Base-by-base conservation (phyloP, 164 flowering plant species). In the Chimonanthus salicifolius region DNA sequence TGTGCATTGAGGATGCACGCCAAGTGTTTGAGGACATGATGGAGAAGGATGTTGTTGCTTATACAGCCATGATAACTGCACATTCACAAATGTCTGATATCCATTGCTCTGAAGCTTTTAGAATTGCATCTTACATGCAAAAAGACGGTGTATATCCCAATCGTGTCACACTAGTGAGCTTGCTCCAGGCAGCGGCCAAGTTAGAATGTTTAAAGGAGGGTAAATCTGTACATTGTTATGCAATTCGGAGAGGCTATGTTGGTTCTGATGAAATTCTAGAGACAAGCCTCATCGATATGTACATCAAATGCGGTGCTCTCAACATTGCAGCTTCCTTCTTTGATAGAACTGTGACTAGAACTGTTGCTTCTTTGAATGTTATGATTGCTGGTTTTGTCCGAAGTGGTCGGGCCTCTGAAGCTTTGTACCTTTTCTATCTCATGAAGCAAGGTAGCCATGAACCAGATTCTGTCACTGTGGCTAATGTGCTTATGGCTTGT, bases 111-210 rank as follows among this genome's bases (percentile, higher is more conserved):
- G 78, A 77, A 60, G 86, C 88, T 72, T 88, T 84, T 66, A 18
- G 64, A 64, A 64, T 85, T 74, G 84, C 73, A 47, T 15, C 67
- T 6, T 11, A 64, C 47, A 86, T 88, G 92, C 86, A 77, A 75
- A 72, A 62, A 72, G 80, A 81, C 16, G 74, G 76, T 6, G 16
- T 87, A n/a, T 78, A 78, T 68, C 90, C 92, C 49, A 87, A 88
- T 71, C 72, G 90, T 67, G 90, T 88, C 48, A 87, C 92, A 8
- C 67, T 86, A 3, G 82, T 88, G 78, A 83, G 92, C 79, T 83
- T 88, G 76, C 83, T 88, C n/a, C 80, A 83, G 75, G 88, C 85
- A 43, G 89, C 85, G 4, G 73, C 87, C 13, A 78, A 76, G 11
- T 73, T 83, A 47, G 70, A 69, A 74, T 79, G 71, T 0, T 68